These are phyloP conservation scores for Coffea eugenioides DNA, from an alignment of 257 asterid species.

Conservation along the genomic window DNA sequence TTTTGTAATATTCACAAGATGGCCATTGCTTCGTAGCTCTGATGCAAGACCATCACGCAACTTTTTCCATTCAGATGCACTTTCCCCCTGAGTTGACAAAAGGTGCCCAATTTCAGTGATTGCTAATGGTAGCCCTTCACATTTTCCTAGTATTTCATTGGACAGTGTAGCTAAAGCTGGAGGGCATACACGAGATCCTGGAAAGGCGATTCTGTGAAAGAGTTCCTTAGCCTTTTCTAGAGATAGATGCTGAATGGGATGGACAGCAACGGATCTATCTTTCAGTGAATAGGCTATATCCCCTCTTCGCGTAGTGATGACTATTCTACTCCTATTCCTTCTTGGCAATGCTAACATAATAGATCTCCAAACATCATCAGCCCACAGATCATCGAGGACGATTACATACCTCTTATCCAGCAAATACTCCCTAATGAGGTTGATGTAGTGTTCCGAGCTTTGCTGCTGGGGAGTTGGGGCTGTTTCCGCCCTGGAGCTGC, in stretches of 20 bases:
- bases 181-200: neutral
- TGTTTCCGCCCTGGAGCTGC: neutral
- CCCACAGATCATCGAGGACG: conserved; percentile 28
- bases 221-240: conserved; percentile 13
- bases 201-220: conserved; percentile 12
- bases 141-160: neutral
- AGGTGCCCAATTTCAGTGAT: conserved; percentile 18
- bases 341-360: conserved; percentile 15
- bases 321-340: conserved; percentile 17
- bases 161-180: neutral
- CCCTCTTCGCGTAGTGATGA: conserved; percentile 25
- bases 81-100: neutral
- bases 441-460: neutral
- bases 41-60: conserved; percentile 5
- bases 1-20: conserved; percentile 1
- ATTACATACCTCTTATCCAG: conserved; percentile 16
- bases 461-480: neutral
- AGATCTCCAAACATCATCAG: conserved; percentile 8
- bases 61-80: neutral
- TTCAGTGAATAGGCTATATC: conserved; percentile 19
- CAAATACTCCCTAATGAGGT: neutral
- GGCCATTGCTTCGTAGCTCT: neutral
- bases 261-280: neutral
- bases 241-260: conserved; percentile 12
- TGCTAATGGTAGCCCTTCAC: conserved; percentile 26